phyloP scores from a whole-genome alignment of 371 early-diverging fungal genomes.

The Lichtheimia ramosa region DNA sequence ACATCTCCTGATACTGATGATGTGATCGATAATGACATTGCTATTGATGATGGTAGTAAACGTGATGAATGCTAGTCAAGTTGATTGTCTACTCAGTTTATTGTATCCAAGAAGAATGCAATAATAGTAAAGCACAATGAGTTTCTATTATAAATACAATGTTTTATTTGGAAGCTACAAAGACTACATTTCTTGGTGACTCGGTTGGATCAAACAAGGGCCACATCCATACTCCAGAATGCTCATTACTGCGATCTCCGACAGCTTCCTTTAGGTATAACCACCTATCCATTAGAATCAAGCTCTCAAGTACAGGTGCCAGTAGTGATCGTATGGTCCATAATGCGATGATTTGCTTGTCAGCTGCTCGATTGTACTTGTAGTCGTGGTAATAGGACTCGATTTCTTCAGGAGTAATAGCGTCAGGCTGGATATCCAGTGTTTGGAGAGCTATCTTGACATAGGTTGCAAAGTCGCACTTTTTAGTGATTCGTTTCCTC shows the following conservation, averaged over 20 bases:
- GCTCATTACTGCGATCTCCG: neutral
- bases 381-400: conserved; percentile 37
- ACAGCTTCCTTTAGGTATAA: conserved; percentile 58
- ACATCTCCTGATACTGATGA: too few species aligned
- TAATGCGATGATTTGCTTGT: conserved; percentile 66
- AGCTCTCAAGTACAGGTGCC: conserved; percentile 72
- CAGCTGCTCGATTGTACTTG: conserved; percentile 25
- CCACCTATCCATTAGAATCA: conserved; percentile 77
- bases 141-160: too few species aligned
- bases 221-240: conserved; percentile 35
- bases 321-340: conserved; percentile 81
- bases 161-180: conserved; percentile 40
- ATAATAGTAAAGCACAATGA: too few species aligned
- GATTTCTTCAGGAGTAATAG: conserved; percentile 42
- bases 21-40: too few species aligned
- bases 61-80: too few species aligned
- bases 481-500: conserved; percentile 54
- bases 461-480: conserved; percentile 44
- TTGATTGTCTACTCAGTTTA: too few species aligned
- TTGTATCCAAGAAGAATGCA: too few species aligned
- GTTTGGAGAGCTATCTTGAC: conserved; percentile 37
- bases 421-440: conserved; percentile 36
- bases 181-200: conserved; percentile 47
- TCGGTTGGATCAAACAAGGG: conserved; percentile 44
- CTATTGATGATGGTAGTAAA: too few species aligned